Conservation (phyloP, 805 yeast genomes). For the Yamadazyma laniorum region DNA sequence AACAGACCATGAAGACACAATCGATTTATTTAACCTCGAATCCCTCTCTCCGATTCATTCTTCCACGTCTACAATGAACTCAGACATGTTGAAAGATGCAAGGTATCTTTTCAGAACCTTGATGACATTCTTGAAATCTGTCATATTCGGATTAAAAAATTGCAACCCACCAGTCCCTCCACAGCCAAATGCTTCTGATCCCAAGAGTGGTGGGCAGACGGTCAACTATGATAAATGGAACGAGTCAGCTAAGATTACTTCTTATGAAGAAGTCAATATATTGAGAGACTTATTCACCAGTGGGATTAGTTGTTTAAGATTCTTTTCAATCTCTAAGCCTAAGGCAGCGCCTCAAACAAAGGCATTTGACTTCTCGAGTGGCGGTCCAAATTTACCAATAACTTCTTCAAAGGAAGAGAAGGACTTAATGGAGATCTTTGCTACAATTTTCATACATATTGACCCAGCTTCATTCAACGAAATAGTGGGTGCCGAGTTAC, state of each 20-base stretch:
- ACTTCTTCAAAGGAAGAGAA: constrained; percentile 90
- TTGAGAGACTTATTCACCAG: constrained; percentile 78
- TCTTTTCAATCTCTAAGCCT: constrained; percentile 64
- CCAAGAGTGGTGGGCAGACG: constrained; percentile 41
- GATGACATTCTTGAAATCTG: constrained; percentile 85
- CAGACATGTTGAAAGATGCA: constrained; percentile 83
- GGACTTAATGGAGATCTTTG: constrained; percentile 92
- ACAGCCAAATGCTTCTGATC: constrained; percentile 42
- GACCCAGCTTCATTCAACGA: constrained; percentile 97
- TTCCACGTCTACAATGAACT: constrained; percentile 43
- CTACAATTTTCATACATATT: constrained; percentile 87
- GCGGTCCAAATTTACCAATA: constrained; percentile 81
- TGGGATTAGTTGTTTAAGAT: constrained; percentile 75
- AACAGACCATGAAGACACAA: constrained; percentile 12
- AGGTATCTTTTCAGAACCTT: constrained; percentile 83
- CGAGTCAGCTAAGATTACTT: constrained; percentile 79
- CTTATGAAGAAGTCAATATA: constrained; percentile 77
- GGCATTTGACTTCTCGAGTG: constrained; percentile 58
- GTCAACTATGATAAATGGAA: constrained; percentile 64
- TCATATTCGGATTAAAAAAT: constrained; percentile 81
- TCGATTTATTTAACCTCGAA: constrained; percentile 36
- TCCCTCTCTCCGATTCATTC: constrained; percentile 54
- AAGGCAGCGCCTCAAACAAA: constrained; percentile 30
- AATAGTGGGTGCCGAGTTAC: constrained; percentile 77
- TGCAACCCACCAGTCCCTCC: constrained; percentile 76